Percentiles rank a stretch among this genome's conserved stretches.
Evolutionary conservation across 2,329 filamentous ascomycete genomes (phyloP).

Genomic region (Alternaria atra): DNA sequence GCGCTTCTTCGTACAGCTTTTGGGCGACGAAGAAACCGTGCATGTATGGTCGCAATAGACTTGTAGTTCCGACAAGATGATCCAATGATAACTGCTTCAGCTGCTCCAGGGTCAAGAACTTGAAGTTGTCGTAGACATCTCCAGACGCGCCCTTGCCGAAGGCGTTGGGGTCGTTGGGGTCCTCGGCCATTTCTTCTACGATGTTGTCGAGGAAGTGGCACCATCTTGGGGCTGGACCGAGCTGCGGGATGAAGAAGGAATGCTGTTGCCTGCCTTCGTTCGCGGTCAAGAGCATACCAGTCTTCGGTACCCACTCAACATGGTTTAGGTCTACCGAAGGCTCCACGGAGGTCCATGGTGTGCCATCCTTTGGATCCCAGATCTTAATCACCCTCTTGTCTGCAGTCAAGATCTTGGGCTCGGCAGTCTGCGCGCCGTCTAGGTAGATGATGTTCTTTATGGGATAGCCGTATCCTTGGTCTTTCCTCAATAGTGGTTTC

Average conservation of each 20-base stretch:
- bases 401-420: slow-evolving; percentile 83
- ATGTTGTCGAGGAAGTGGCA: slow-evolving; percentile 96
- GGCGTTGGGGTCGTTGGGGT: slow-evolving; percentile 69
- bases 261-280: slow-evolving; percentile 97
- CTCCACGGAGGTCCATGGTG: slow-evolving; percentile 94
- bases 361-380: slow-evolving; percentile 84
- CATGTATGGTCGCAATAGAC: slow-evolving; percentile 94
- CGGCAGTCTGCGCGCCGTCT: slow-evolving; percentile 70
- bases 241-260: slow-evolving; percentile 91
- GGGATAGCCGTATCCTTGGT: slow-evolving; percentile 93
- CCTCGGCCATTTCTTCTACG: slow-evolving; percentile 97
- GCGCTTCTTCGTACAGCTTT: slow-evolving; percentile 92
- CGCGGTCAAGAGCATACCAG: slow-evolving; percentile 93
- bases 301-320: slow-evolving; percentile 90
- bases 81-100: slow-evolving; percentile 84
- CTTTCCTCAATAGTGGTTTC: slow-evolving; percentile 84
- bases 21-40: slow-evolving; percentile 98
- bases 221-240: slow-evolving; percentile 94
- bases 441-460: slow-evolving; percentile 83
- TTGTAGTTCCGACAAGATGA: slow-evolving; percentile 90
- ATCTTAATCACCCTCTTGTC: slow-evolving; percentile 98
- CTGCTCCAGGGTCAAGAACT: slow-evolving; percentile 91
- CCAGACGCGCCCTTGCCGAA: slow-evolving; percentile 66
- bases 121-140: slow-evolving; percentile 98
- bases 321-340: slow-evolving; percentile 94